Conservation (phyloP, 371 early-diverging fungal species). For the Fennellomyces sp. region DNA sequence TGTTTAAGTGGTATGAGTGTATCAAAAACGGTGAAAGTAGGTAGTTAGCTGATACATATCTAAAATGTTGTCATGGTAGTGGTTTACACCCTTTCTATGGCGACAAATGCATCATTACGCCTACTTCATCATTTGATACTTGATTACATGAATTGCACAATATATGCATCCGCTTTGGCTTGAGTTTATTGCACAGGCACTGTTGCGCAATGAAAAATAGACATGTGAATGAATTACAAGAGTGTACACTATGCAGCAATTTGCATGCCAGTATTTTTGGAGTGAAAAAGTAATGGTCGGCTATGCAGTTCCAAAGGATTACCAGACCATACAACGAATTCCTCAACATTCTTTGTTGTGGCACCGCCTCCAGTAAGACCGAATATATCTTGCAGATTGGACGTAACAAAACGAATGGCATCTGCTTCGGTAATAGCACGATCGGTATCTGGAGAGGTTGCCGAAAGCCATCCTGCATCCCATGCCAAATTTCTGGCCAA, state of each 20-base stretch:
- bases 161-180: too few relatives aligned
- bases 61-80: too few relatives aligned
- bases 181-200: too few relatives aligned
- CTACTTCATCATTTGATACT: too few relatives aligned
- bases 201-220: too few relatives aligned
- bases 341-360: constrained; percentile 5
- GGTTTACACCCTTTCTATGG: too few relatives aligned
- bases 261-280: constrained; percentile 1
- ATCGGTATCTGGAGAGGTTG: constrained; percentile 39
- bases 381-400: constrained; percentile 68
- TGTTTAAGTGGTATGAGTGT: too few relatives aligned
- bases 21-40: too few relatives aligned
- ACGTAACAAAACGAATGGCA: constrained; percentile 74
- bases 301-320: constrained; percentile 59
- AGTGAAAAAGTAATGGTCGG: constrained; percentile 31
- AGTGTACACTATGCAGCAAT: background rate
- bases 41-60: too few relatives aligned
- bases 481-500: constrained; percentile 69
- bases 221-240: too few relatives aligned
- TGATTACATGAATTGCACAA: too few relatives aligned
- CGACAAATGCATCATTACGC: too few relatives aligned
- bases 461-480: constrained; percentile 79
- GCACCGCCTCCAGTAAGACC: constrained; percentile 30
- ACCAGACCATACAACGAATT: constrained; percentile 56
- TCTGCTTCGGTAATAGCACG: constrained; percentile 51